These are phyloP conservation scores for Alternaria metachromatica DNA, from an alignment of 2,329 filamentous ascomycete genomes.

Conservation along the genomic window DNA sequence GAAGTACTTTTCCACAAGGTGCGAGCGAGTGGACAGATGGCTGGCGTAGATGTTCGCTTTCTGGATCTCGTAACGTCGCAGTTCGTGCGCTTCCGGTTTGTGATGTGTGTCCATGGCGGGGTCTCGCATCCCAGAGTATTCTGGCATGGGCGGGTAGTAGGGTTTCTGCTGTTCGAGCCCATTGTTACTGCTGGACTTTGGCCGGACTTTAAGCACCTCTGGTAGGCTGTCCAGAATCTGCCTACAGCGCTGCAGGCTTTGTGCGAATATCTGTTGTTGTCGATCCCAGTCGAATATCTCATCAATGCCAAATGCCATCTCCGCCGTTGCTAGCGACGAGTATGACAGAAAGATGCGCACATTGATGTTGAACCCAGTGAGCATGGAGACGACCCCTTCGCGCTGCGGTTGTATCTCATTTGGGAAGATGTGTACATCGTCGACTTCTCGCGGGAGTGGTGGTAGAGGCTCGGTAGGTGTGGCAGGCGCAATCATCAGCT, in stretches of 20 bases:
- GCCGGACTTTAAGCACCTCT: slow-evolving; percentile 67
- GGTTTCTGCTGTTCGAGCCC: slow-evolving; percentile 37
- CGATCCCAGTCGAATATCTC: slow-evolving; percentile 76
- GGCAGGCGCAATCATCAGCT: slow-evolving; percentile 76
- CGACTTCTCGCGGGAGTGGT: slow-evolving; percentile 79
- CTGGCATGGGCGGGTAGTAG: slow-evolving; percentile 48
- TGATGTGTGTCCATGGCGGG: slow-evolving; percentile 31
- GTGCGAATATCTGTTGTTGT: slow-evolving; percentile 75
- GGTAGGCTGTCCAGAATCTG: slow-evolving; percentile 72
- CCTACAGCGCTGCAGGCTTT: slow-evolving; percentile 74
- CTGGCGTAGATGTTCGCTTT: slow-evolving; percentile 89
- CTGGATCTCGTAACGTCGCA: slow-evolving; percentile 76
- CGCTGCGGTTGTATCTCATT: slow-evolving; percentile 75
- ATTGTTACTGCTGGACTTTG: slow-evolving; percentile 48
- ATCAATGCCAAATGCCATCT: slow-evolving; percentile 81
- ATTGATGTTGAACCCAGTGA: slow-evolving; percentile 82
- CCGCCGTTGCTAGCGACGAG: slow-evolving; percentile 77
- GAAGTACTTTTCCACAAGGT: slow-evolving; percentile 86
- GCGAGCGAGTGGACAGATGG: slow-evolving; percentile 80
- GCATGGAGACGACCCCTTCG: slow-evolving; percentile 68
- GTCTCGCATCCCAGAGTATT: slow-evolving; percentile 40
- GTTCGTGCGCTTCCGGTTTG: slow-evolving; percentile 41
- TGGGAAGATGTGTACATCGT: slow-evolving; percentile 80
- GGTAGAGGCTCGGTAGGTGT: slow-evolving; percentile 80
- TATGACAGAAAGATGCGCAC: slow-evolving; percentile 82